These are phyloP conservation scores for Serendipita sp. DNA, from an alignment of 768 basidiomycete genomes.

Conservation along the genomic window DNA sequence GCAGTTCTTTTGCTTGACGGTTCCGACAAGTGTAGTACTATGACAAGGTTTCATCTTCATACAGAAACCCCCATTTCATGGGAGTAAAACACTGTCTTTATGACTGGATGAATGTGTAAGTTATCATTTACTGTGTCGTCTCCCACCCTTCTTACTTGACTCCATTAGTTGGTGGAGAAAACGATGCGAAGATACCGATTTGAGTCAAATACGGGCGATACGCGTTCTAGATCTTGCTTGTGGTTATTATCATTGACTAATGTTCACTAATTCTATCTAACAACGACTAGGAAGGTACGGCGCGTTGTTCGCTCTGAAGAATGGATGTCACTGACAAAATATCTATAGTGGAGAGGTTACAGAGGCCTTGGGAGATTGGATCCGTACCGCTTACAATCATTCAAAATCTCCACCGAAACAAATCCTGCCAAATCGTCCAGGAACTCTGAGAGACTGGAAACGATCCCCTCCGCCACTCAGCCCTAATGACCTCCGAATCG, in stretches of 20 bases:
- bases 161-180: slow-evolving; percentile 18
- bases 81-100: slow-evolving; percentile 41
- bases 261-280: neutral
- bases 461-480: slow-evolving; percentile 21
- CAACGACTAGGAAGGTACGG: neutral
- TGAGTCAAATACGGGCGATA: slow-evolving; percentile 13
- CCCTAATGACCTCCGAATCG: slow-evolving; percentile 20
- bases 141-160: slow-evolving; percentile 14
- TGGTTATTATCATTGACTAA: slow-evolving; percentile 17
- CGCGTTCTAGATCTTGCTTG: slow-evolving; percentile 46
- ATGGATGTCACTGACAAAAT: neutral
- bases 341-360: slow-evolving; percentile 46
- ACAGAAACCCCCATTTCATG: slow-evolving; percentile 59
- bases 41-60: slow-evolving; percentile 44
- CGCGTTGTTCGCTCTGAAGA: neutral
- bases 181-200: slow-evolving; percentile 13
- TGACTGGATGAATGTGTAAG: slow-evolving; percentile 35
- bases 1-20: neutral
- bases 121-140: neutral
- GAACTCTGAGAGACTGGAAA: slow-evolving; percentile 16
- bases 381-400: slow-evolving; percentile 22
- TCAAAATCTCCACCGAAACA: slow-evolving; percentile 12
- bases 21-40: slow-evolving; percentile 31
- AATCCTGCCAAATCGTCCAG: slow-evolving; percentile 12
- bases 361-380: slow-evolving; percentile 44